phyloP scores from a whole-genome alignment of 2,329 filamentous ascomycete genomes.

The Zelopaecilomyces penicillatus region DNA sequence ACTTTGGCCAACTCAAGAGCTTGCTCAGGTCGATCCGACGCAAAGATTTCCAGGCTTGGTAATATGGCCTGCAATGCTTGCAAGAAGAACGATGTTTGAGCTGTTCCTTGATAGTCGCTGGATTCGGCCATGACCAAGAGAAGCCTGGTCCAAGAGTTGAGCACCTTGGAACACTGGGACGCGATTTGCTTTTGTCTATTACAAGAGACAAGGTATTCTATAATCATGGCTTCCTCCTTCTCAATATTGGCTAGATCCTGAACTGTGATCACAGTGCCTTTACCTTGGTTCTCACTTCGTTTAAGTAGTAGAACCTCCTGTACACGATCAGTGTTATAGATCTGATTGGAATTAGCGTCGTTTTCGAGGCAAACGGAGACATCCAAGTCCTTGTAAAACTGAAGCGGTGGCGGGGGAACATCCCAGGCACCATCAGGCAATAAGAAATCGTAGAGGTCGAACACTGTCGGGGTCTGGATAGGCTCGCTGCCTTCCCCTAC shows the following conservation, averaged over 20 bases:
- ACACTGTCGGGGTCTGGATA: conserved; percentile 65
- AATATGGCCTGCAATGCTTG: conserved; percentile 81
- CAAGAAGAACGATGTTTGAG: conserved; percentile 69
- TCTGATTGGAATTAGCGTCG: conserved; percentile 44
- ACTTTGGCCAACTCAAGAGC: conserved; percentile 70
- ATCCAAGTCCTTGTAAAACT: conserved; percentile 58
- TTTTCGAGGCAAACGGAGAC: conserved; percentile 55
- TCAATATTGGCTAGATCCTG: conserved; percentile 44
- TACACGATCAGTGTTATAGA: conserved; percentile 64
- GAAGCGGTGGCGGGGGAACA: conserved; percentile 43
- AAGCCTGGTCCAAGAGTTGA: conserved; percentile 78
- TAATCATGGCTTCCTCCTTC: conserved; percentile 49
- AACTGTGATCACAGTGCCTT: conserved; percentile 39
- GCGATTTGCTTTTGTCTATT: conserved; percentile 55
- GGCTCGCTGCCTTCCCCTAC: conserved; percentile 57
- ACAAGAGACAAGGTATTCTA: conserved; percentile 52
- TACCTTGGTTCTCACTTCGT: conserved; percentile 50
- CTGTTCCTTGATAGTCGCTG: conserved; percentile 67
- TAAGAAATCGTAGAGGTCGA: conserved; percentile 90
- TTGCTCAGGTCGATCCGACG: conserved; percentile 59
- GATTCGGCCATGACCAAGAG: conserved; percentile 74
- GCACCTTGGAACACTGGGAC: conserved; percentile 53
- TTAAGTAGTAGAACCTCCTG: conserved; percentile 66
- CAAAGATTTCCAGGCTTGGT: conserved; percentile 74
- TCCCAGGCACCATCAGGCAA: conserved; percentile 43